phyloP scores from a whole-genome alignment of 202 grass and related monocot species.

The Setaria viridis region DNA sequence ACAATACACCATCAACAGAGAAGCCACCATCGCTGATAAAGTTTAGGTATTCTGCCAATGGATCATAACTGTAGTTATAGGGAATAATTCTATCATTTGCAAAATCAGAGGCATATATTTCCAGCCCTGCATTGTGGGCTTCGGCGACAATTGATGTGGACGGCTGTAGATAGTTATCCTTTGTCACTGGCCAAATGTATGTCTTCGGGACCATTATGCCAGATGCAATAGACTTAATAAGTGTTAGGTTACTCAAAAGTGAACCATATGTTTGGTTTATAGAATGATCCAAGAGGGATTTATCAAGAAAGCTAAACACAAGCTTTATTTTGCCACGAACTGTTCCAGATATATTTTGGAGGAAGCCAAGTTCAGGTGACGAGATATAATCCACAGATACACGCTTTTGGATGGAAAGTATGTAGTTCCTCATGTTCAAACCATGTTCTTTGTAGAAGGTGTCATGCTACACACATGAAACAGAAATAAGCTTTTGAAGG shows the following conservation, averaged over 20 bases:
- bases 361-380: slow-evolving; percentile 77
- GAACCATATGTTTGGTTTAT: slow-evolving; percentile 65
- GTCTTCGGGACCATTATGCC: slow-evolving; percentile 90
- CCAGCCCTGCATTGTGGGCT: slow-evolving; percentile 71
- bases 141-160: slow-evolving; percentile 48
- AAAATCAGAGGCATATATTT: slow-evolving; percentile 87
- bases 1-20: slow-evolving; percentile 84
- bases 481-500: slow-evolving; percentile 24
- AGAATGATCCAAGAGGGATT: slow-evolving; percentile 55
- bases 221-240: slow-evolving; percentile 69
- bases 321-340: slow-evolving; percentile 67
- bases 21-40: slow-evolving; percentile 54
- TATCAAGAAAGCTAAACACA: slow-evolving; percentile 63
- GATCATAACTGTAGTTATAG: slow-evolving; percentile 93
- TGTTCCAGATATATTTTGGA: slow-evolving; percentile 61
- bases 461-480: slow-evolving; percentile 54
- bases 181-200: slow-evolving; percentile 76
- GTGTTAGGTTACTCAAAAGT: slow-evolving; percentile 66
- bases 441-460: slow-evolving; percentile 68
- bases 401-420: slow-evolving; percentile 54
- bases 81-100: slow-evolving; percentile 84
- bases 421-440: slow-evolving; percentile 66
- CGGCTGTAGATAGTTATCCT: slow-evolving; percentile 66
- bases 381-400: slow-evolving; percentile 63
- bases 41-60: slow-evolving; percentile 65